Conservation (phyloP, 441 rosid species). For the Adansonia gregorii region DNA sequence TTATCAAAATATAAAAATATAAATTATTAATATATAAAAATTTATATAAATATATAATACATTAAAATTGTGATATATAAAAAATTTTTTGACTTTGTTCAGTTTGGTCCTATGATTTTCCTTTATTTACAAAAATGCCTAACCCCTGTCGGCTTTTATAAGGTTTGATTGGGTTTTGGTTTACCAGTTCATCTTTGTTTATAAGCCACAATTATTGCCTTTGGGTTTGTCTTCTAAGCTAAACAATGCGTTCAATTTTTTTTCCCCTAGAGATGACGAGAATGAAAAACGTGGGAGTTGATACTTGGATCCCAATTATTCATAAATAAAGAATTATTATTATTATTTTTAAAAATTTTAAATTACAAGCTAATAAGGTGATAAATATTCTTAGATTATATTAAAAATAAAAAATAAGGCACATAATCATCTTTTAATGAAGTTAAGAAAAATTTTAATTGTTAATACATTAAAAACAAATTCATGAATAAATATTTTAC, state of each 20-base stretch:
- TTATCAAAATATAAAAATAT: too few species aligned
- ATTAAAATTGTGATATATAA: too few species aligned
- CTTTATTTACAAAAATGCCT: slow-evolving; percentile 21
- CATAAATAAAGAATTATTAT: neutral
- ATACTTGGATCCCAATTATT: neutral
- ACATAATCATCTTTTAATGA: too few species aligned
- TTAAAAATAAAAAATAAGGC: too few species aligned
- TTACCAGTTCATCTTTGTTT: slow-evolving; percentile 24
- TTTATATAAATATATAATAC: too few species aligned
- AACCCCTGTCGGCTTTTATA: neutral
- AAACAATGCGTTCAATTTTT: slow-evolving; percentile 30
- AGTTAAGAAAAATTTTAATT: too few species aligned
- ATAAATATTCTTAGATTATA: too few species aligned
- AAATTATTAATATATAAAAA: too few species aligned
- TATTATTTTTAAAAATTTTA: neutral
- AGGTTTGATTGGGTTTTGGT: neutral
- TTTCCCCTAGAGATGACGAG: neutral
- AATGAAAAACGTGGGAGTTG: slow-evolving; percentile 8
- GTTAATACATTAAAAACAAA: too few species aligned
- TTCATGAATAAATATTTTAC: too few species aligned
- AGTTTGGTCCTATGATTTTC: slow-evolving; percentile 2
- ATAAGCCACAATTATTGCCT: slow-evolving; percentile 42
- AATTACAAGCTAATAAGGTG: too few species aligned
- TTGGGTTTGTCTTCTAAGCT: slow-evolving; percentile 42
- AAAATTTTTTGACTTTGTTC: neutral